These are phyloP conservation scores for Yamadazyma ubonensis DNA, from an alignment of 805 yeast species.

Conservation along the genomic window DNA sequence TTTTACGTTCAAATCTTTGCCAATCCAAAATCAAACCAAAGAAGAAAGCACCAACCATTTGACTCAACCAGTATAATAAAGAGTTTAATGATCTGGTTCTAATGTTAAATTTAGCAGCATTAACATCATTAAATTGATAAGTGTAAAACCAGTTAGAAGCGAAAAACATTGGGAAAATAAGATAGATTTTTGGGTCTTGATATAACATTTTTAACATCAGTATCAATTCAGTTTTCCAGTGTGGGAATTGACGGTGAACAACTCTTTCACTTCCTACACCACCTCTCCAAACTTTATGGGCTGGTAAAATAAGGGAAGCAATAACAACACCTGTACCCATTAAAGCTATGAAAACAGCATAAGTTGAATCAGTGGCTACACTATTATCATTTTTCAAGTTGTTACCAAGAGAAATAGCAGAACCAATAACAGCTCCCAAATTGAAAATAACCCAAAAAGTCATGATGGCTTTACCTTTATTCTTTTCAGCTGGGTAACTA, in stretches of 20 bases:
- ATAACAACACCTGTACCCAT: slow-evolving; percentile 48
- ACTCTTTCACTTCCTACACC: slow-evolving; percentile 54
- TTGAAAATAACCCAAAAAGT: slow-evolving; percentile 62
- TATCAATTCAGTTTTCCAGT: slow-evolving; percentile 45
- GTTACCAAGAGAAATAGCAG: slow-evolving; percentile 55
- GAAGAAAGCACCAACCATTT: slow-evolving; percentile 55
- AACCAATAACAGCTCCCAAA: slow-evolving; percentile 61
- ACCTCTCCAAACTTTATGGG: slow-evolving; percentile 46
- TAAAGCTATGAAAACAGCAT: slow-evolving; percentile 52
- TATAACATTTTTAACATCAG: slow-evolving; percentile 8
- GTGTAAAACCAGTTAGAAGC: slow-evolving; percentile 68
- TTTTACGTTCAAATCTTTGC: slow-evolving; percentile 38
- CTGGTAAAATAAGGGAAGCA: slow-evolving; percentile 49
- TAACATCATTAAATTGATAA: slow-evolving; percentile 59
- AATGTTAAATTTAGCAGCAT: slow-evolving; percentile 53
- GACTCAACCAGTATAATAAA: slow-evolving; percentile 58
- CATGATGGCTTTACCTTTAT: slow-evolving; percentile 54
- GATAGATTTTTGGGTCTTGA: slow-evolving; percentile 40
- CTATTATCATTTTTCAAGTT: slow-evolving; percentile 42
- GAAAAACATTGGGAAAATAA: slow-evolving; percentile 60
- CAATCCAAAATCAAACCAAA: slow-evolving; percentile 52
- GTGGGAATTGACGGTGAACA: slow-evolving; percentile 43
- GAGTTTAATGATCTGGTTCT: slow-evolving; percentile 63
- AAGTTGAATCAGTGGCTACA: slow-evolving; percentile 49
- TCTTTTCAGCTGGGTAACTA: slow-evolving; percentile 54